Percentiles rank a stretch among this genome's conserved stretches.
These are phyloP conservation scores for Nannizziopsis arthrosporioides DNA, from an alignment of 2,329 filamentous ascomycete genomes.

Conservation along the genomic window DNA sequence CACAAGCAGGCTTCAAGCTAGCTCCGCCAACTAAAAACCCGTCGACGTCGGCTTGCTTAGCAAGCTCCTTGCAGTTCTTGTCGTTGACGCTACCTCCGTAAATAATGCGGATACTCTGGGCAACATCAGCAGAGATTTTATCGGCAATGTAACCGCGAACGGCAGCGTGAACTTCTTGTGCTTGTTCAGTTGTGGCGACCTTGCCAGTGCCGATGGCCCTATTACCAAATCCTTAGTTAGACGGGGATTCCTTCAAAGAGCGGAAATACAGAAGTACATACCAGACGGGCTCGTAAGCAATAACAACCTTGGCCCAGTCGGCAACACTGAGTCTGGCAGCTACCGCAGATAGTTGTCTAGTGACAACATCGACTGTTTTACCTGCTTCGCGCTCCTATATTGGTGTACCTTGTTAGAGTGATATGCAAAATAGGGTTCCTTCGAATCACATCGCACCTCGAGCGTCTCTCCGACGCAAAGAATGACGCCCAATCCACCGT, in stretches of 20 bases:
- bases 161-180: slow-evolving; percentile 84
- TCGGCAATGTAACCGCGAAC: slow-evolving; percentile 77
- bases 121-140: slow-evolving; percentile 62
- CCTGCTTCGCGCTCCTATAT: slow-evolving; percentile 62
- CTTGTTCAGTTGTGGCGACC: slow-evolving; percentile 78
- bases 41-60: slow-evolving; percentile 89
- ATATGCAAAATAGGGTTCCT: background rate
- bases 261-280: slow-evolving; percentile 29
- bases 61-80: slow-evolving; percentile 93
- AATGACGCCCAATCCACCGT: slow-evolving; percentile 80
- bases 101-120: slow-evolving; percentile 82
- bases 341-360: slow-evolving; percentile 71
- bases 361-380: slow-evolving; percentile 64
- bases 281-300: slow-evolving; percentile 99
- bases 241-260: background rate
- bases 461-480: slow-evolving; percentile 95
- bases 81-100: slow-evolving; percentile 95
- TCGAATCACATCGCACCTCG: slow-evolving; percentile 39
- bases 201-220: slow-evolving; percentile 79
- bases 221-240: slow-evolving; percentile 7
- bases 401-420: too few relatives aligned
- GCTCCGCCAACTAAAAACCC: slow-evolving; percentile 95
- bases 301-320: slow-evolving; percentile 89
- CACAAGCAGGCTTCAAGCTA: slow-evolving; percentile 90
- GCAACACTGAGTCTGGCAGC: slow-evolving; percentile 52